phyloP scores from a whole-genome alignment of 331 rosid species.

The Quercus lobata region DNA sequence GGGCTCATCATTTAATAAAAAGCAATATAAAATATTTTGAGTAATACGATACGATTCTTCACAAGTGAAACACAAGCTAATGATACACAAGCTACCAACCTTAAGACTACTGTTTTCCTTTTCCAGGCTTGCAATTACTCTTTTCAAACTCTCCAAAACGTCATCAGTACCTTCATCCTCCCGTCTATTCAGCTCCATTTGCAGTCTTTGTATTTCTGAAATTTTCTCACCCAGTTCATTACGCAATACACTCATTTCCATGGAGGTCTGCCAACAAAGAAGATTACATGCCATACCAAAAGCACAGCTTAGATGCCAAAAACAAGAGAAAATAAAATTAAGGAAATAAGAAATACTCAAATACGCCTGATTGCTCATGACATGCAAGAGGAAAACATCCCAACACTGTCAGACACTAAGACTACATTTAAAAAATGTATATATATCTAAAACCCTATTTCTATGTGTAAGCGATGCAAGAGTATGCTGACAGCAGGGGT shows the following conservation, averaged over 20 bases:
- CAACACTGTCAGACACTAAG: too few species aligned
- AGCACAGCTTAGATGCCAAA: constrained; percentile 26
- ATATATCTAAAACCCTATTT: too few species aligned
- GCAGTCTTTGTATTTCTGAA: constrained; percentile 56
- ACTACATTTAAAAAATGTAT: too few species aligned
- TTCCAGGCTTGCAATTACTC: constrained; percentile 53
- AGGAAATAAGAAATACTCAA: background rate
- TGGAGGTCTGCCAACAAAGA: constrained; percentile 44
- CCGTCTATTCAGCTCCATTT: constrained; percentile 53
- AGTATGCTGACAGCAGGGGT: background rate
- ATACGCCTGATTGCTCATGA: background rate
- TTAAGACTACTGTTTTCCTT: constrained; percentile 68
- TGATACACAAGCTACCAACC: constrained; percentile 41
- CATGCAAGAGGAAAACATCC: too few species aligned
- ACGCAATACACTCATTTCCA: constrained; percentile 46
- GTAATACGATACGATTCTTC: background rate
- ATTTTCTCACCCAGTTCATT: constrained; percentile 59
- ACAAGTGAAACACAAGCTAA: constrained; percentile 5
- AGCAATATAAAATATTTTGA: background rate
- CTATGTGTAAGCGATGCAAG: too few species aligned
- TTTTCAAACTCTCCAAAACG: constrained; percentile 45
- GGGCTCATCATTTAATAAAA: background rate
- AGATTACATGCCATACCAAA: background rate
- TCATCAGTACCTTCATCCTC: constrained; percentile 36
- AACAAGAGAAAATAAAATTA: background rate